A percentile compares a stretch with the other conserved stretches of the same genome.
phyloP scores from a whole-genome alignment of 345 rosid species.

The Murraya paniculata region DNA sequence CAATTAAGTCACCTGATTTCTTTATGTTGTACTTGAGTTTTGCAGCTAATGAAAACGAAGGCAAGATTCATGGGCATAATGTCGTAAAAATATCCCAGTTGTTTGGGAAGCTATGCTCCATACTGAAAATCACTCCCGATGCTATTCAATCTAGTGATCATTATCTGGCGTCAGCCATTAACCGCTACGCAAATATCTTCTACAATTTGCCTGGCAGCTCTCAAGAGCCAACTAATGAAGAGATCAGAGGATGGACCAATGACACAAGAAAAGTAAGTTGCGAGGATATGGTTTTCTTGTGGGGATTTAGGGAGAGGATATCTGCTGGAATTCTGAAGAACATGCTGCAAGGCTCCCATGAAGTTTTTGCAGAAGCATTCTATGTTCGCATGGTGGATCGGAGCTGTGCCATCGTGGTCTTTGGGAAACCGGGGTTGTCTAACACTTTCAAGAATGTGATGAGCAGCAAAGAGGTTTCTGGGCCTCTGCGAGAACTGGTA shows the following conservation, averaged over 20 bases:
- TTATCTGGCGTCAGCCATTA: slow-evolving; percentile 29
- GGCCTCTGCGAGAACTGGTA: slow-evolving; percentile 57
- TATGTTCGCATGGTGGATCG: slow-evolving; percentile 57
- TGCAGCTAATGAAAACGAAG: slow-evolving; percentile 39
- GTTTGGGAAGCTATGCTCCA: slow-evolving; percentile 63
- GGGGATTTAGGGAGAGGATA: slow-evolving; percentile 55
- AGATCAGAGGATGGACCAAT: slow-evolving; percentile 57
- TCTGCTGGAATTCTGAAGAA: slow-evolving; percentile 60
- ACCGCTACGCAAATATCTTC: slow-evolving; percentile 33
- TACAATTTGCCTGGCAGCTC: slow-evolving; percentile 22
- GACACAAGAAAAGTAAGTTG: slow-evolving; percentile 53
- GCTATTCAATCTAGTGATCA: slow-evolving; percentile 25
- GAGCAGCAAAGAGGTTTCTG: slow-evolving; percentile 39
- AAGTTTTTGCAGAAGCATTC: slow-evolving; percentile 44
- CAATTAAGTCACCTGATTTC: slow-evolving; percentile 9
- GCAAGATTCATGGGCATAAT: slow-evolving; percentile 55
- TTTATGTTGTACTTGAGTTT: slow-evolving; percentile 7
- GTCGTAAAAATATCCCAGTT: slow-evolving; percentile 63
- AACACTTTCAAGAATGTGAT: slow-evolving; percentile 42
- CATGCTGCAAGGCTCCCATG: slow-evolving; percentile 53
- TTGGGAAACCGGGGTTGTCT: slow-evolving; percentile 51
- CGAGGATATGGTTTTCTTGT: slow-evolving; percentile 66
- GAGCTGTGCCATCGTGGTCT: slow-evolving; percentile 75
- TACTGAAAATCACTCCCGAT: slow-evolving; percentile 42
- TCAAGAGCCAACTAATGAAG: slow-evolving; percentile 35